A percentile compares a stretch with the other conserved stretches of the same genome.
Conservation (phyloP, 2,329 filamentous ascomycete genomes). For the Magnaporthiopsis incrustans region DNA sequence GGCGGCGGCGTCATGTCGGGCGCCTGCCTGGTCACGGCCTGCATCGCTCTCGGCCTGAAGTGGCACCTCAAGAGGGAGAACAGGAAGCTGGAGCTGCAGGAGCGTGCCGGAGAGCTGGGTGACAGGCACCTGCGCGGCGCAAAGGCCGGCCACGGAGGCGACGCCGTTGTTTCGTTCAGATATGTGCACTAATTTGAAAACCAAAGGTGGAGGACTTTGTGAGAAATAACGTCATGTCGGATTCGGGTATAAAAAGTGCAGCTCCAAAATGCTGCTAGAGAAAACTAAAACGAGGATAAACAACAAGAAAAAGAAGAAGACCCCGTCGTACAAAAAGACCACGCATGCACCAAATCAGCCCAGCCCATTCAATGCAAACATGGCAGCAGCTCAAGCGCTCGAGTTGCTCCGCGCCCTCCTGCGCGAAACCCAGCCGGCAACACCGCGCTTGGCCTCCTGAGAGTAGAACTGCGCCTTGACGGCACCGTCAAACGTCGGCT, state of each 20-base stretch:
- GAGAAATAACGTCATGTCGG: not conserved
- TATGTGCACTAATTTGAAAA: not conserved
- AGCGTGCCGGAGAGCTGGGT: slow-evolving; percentile 8
- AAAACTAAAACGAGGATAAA: not conserved
- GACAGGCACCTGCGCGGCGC: not conserved
- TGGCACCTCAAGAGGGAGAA: slow-evolving; percentile 17
- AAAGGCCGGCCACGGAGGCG: not conserved
- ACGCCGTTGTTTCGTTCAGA: not conserved
- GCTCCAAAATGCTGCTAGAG: not conserved
- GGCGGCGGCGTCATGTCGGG: slow-evolving; percentile 20
- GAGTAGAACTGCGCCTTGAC: not conserved
- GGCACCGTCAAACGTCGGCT: not conserved
- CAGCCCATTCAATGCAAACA: not conserved
- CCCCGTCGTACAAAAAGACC: not conserved
- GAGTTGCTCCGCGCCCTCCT: not conserved
- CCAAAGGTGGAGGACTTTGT: no score
- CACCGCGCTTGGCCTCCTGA: not conserved
- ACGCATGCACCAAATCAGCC: no score
- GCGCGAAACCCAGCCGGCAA: not conserved
- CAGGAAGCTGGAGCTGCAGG: slow-evolving; percentile 15
- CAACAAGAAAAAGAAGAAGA: not conserved
- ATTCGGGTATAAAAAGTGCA: not conserved
- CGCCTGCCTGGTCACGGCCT: slow-evolving; percentile 17
- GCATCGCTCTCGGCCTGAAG: slow-evolving; percentile 13
- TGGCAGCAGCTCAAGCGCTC: not conserved